Percentiles rank a stretch among this genome's conserved stretches.
Conservation (phyloP, 2,329 filamentous ascomycete genomes). For the Dryadomyces quercivorus region DNA sequence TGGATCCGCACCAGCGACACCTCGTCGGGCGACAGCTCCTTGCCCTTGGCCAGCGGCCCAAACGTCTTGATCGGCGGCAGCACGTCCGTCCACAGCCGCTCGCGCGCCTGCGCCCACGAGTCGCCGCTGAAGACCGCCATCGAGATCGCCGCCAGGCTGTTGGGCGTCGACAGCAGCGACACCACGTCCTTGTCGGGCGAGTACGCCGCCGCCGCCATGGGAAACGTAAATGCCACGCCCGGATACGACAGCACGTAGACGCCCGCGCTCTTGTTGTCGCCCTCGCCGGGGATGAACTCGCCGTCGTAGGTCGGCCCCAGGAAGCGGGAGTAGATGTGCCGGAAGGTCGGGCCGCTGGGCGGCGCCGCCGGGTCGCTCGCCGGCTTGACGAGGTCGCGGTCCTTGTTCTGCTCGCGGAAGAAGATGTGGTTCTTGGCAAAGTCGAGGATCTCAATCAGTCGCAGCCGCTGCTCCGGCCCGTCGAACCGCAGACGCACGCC, state of each 20-base stretch:
- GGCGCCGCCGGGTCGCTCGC: slow-evolving; percentile 13
- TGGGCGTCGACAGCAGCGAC: slow-evolving; percentile 66
- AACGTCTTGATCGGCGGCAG: slow-evolving; percentile 65
- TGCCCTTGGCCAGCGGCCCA: slow-evolving; percentile 52
- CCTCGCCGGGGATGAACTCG: slow-evolving; percentile 59
- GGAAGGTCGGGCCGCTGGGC: slow-evolving; percentile 59
- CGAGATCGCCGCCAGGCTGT: slow-evolving; percentile 62
- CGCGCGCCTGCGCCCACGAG: slow-evolving; percentile 78
- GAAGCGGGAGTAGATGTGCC: slow-evolving; percentile 85
- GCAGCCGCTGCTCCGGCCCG: slow-evolving; percentile 79
- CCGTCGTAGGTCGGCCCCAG: slow-evolving; percentile 89
- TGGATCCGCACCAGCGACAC: slow-evolving; percentile 69
- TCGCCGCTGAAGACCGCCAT: slow-evolving; percentile 87
- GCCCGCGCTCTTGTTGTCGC: slow-evolving; percentile 38
- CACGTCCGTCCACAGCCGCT: slow-evolving; percentile 61
- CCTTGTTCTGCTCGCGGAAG: slow-evolving; percentile 57
- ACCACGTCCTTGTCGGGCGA: slow-evolving; percentile 72
- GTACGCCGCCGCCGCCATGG: slow-evolving; percentile 62
- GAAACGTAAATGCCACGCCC: slow-evolving; percentile 86
- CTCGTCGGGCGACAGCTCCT: slow-evolving; percentile 78
- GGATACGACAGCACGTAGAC: slow-evolving; percentile 90
- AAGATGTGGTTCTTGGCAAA: slow-evolving; percentile 75
- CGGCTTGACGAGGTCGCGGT: slow-evolving; percentile 64
- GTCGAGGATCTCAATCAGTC: slow-evolving; percentile 81
- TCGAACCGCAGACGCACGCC: slow-evolving; percentile 87